Percentiles rank a stretch among this genome's conserved stretches.
Conservation (phyloP, 768 basidiomycete genomes). For the Fomitopsis serialis region DNA sequence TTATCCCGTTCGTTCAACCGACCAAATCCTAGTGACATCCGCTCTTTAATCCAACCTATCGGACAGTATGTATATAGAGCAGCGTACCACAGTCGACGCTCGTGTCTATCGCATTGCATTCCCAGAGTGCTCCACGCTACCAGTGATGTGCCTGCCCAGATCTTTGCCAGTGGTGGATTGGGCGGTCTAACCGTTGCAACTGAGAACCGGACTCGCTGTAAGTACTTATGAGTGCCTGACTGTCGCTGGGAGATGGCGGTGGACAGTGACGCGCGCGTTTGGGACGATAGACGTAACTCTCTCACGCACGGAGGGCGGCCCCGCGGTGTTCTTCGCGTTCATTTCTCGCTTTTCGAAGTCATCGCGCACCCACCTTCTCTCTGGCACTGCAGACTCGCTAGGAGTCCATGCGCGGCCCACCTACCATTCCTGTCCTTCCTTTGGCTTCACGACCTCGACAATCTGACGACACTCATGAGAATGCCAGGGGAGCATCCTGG, state of each 20-base stretch:
- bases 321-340: neutral
- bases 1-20: neutral
- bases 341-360: neutral
- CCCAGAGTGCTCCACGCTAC: too few relatives aligned
- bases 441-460: conserved; percentile 22
- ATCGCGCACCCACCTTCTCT: too few relatives aligned
- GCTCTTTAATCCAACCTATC: neutral
- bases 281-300: neutral
- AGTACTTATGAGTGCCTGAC: too few relatives aligned
- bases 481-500: neutral
- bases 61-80: too few relatives aligned
- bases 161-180: too few relatives aligned
- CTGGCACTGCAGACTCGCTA: too few relatives aligned
- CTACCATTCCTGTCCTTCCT: conserved; percentile 16
- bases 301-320: neutral
- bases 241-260: neutral
- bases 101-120: too few relatives aligned
- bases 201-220: too few relatives aligned
- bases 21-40: neutral
- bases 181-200: too few relatives aligned
- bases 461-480: conserved; percentile 14
- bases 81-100: too few relatives aligned
- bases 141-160: too few relatives aligned
- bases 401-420: conserved; percentile 16
- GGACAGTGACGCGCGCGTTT: neutral